Conservation (phyloP, 1,139 yeast genomes). For the Diutina ranongensis region DNA sequence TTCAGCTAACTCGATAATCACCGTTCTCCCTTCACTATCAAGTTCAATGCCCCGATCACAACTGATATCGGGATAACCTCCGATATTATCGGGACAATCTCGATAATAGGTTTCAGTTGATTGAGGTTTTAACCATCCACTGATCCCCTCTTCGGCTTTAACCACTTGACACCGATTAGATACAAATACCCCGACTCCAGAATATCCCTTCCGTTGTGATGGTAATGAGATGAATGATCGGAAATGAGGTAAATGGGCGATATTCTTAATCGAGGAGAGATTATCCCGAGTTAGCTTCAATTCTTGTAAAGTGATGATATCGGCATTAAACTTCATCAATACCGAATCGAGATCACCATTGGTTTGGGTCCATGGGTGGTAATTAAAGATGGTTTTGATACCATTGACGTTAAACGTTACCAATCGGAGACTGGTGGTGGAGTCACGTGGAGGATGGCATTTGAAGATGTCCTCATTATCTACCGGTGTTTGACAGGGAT, state of each 20-base stretch:
- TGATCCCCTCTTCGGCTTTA: conserved; percentile 84
- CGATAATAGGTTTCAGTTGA: too few species aligned
- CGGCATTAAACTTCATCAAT: conserved; percentile 52
- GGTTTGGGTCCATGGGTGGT: conserved; percentile 66
- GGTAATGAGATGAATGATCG: conserved; percentile 65
- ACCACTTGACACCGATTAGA: conserved; percentile 45
- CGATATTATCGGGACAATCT: conserved; percentile 34
- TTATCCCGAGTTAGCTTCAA: conserved; percentile 47
- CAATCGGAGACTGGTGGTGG: too few species aligned
- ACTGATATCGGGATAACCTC: conserved; percentile 53
- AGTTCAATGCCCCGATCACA: conserved; percentile 32
- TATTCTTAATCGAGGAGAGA: conserved; percentile 16
- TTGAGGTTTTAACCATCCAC: conserved; percentile 44
- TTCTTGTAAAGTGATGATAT: conserved; percentile 77
- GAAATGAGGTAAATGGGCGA: conserved; percentile 51
- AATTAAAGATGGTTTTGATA: conserved; percentile 63
- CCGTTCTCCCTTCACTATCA: conserved; percentile 79
- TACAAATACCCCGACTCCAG: conserved; percentile 85
- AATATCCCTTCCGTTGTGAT: conserved; percentile 58
- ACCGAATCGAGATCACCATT: conserved; percentile 35
- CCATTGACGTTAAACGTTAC: conserved; percentile 85
- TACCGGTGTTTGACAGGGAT: too few species aligned
- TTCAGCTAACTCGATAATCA: conserved; percentile 59
- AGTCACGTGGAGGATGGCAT: too few species aligned
- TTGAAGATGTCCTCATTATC: too few species aligned